Conservation (phyloP, 108 stramenopile genomes). For the Mediolabrus comicus region DNA sequence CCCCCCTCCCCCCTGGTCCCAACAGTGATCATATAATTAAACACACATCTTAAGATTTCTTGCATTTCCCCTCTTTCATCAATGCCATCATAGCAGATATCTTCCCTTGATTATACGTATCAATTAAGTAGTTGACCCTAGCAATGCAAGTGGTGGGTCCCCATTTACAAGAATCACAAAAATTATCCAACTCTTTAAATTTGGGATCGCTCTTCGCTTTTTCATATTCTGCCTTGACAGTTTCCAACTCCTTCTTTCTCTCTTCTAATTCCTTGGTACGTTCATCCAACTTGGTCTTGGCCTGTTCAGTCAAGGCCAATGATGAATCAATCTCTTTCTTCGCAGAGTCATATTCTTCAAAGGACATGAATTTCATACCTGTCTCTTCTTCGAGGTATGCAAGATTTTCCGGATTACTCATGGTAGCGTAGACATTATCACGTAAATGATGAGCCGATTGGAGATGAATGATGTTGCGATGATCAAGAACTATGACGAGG, state of each 20-base stretch:
- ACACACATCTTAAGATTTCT: not conserved
- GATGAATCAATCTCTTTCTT: not conserved
- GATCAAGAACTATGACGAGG: constrained; percentile 24
- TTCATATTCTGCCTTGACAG: constrained; percentile 52
- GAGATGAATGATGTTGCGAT: constrained; percentile 32
- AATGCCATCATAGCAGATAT: constrained; percentile 1
- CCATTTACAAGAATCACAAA: constrained; percentile 21
- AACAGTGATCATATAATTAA: not conserved
- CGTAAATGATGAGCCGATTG: constrained; percentile 41
- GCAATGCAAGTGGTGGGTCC: constrained; percentile 11
- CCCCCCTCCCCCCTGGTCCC: not conserved
- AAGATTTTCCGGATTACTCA: constrained; percentile 34
- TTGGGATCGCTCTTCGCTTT: constrained; percentile 29
- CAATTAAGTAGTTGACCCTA: constrained; percentile 22
- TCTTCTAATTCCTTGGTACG: constrained; percentile 35
- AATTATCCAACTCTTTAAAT: constrained; percentile 17
- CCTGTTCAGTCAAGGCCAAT: constrained; percentile 30
- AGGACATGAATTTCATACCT: constrained; percentile 45
- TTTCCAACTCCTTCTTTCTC: constrained; percentile 36
- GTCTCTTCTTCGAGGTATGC: constrained; percentile 33
- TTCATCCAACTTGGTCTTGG: constrained; percentile 23
- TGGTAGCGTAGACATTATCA: not conserved
- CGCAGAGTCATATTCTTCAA: constrained; percentile 42
- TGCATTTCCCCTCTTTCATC: constrained; percentile 10
- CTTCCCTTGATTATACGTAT: not conserved